Conservation (phyloP, 306 rosid genomes). For the Senna siamea region DNA sequence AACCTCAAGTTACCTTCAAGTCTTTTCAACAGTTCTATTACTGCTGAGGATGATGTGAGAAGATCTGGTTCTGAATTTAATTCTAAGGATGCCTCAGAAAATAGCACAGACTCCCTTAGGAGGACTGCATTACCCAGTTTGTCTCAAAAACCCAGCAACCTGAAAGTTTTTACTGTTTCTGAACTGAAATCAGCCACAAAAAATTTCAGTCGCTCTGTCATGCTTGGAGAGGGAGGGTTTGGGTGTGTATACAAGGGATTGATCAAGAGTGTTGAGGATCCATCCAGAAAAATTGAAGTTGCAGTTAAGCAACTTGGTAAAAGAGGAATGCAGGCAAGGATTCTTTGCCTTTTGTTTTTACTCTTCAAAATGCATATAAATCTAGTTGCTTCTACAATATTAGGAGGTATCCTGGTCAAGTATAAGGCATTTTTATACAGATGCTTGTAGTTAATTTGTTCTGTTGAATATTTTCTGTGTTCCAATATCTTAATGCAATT, state of each 20-base stretch:
- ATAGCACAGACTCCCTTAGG: constrained; percentile 70
- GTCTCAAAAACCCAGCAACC: constrained; percentile 84
- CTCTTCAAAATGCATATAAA: not conserved
- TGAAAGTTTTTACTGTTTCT: constrained; percentile 71
- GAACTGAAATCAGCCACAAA: constrained; percentile 85
- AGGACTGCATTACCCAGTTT: constrained; percentile 62
- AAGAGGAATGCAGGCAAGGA: constrained; percentile 86
- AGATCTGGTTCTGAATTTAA: constrained; percentile 68
- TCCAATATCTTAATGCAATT: not conserved
- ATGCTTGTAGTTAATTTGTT: constrained; percentile 21
- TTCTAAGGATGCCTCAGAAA: constrained; percentile 65
- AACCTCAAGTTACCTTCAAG: constrained; percentile 46
- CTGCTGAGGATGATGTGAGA: constrained; percentile 61
- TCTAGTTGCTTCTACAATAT: constrained; percentile 13
- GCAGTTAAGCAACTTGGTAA: constrained; percentile 93
- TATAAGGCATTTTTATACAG: not conserved
- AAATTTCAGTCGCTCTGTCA: constrained; percentile 79
- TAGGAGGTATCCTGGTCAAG: constrained; percentile 3
- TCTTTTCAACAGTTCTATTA: constrained; percentile 49
- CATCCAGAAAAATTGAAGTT: constrained; percentile 70
- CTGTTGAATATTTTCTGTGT: not conserved
- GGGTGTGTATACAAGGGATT: constrained; percentile 84
- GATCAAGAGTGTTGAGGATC: constrained; percentile 66
- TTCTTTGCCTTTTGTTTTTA: constrained; percentile 31
- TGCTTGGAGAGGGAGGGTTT: constrained; percentile 98